Base-by-base conservation (phyloP, 2,329 filamentous ascomycete genomes). In the Aspergillus eucalypticola region DNA sequence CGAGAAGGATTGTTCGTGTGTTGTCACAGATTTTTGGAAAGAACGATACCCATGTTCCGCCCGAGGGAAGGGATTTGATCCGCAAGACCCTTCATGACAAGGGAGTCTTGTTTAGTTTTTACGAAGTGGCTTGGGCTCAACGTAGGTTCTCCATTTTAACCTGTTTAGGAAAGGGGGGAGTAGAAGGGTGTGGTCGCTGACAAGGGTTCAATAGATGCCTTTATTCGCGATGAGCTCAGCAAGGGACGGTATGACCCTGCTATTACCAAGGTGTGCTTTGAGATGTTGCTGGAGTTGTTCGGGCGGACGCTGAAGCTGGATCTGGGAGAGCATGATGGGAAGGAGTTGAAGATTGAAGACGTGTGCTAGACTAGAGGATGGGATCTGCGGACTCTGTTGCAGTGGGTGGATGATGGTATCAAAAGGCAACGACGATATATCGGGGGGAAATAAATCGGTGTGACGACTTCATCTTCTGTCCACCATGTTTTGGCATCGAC, bases 181-280 rank as follows among this genome's bases (percentile, higher is more conserved):
- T 35, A 35, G 32, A 35, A 35, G 32, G 32, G 25, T 23, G 29
- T 29, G 25, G 2, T 27, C 7, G 35, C 23, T 54, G 21, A 21
- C 38, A 25, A 27, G 25, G 39, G 44, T 23, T 42, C 13, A 21
- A 48, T 54, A 84, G 84, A 96, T 79, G 93, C 93, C 5, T 97
- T 97, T 73, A 96, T 97, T 74, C 84, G 93, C 17, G 93, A 97
- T 71, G 93, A 97, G 80, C 81, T 95, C 60, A 92, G 90, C 76
- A 96, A 96, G 79, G 93, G 92, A n/a, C 84, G 93, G 25, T 97
- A 96, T 71, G 93, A 97, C 73, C 91, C 93, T 0, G 91, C 90
- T 19, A 83, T 97, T 59, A 87, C 88, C 3, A 94, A 92, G 72
- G 85, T 94, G 38, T 96, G 93, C 79, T 96, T 96, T 73, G 91